Evolutionary conservation across 2,329 filamentous ascomycete genomes (phyloP), one percentile per base, ranked within the genome.

Genomic region (Beauveria australis): DNA sequence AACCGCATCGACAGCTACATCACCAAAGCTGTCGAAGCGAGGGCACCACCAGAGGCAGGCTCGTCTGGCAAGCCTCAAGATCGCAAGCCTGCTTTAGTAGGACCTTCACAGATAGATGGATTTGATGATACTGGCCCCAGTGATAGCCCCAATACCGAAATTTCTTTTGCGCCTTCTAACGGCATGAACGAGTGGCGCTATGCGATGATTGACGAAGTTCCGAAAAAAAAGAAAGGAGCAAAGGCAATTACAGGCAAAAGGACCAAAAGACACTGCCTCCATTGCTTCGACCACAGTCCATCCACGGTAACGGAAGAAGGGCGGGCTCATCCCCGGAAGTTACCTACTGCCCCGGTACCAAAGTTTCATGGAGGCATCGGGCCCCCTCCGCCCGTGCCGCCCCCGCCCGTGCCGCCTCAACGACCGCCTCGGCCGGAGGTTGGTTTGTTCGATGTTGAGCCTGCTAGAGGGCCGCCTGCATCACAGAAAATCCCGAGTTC

Each of bases 131-230:
- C 57, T 5, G 63, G 61, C 33, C 65, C 64, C 7, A 66, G 64
- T 37, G 63, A 64, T 24, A 71, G 64, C 61, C 67, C 67, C 7
- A 67, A 67, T 30, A 71, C 69, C 18, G 69, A 71, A 55, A 69
- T 73, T 57, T 69, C 71, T 0, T 74, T 74, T 58, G 67, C 69
- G 24, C 57, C 64, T 1, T 63, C 68, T 3, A 65, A 67, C 30
- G 66, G 67, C 37, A 69, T 70, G 64, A 68, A 72, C 55, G 70
- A 73, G 30, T 72, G 71, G 69, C 71, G 71, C 59, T 67, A 68
- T 55, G 68, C 71, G 7, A 66, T 74, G 37, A 68, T 73, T 37
- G 70, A 74, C 14, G 68, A 73, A 48, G 64, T 64, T 18, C 66
- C 69, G 5, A 46, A 63, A n/a, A 48, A 61, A 18, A 41, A 57